Percentiles rank a stretch among this genome's conserved stretches.
phyloP scores from a whole-genome alignment of 495 filamentous ascomycete species.

The Aspergillus leporis region DNA sequence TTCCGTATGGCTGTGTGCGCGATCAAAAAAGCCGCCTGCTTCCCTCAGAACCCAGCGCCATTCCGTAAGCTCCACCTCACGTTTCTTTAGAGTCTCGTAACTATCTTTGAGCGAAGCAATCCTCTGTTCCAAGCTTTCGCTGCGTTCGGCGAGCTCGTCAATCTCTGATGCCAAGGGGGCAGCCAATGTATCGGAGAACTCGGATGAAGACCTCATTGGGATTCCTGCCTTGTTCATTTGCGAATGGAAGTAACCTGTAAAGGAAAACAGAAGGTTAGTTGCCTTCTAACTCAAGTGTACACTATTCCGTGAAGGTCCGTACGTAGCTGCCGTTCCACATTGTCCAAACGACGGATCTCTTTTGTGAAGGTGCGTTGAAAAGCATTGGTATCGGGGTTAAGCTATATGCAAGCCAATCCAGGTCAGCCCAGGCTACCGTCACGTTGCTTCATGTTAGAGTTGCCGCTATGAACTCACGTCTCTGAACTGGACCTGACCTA shows the following conservation, averaged over 20 bases:
- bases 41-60: conserved; percentile 97
- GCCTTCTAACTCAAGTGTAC: background rate
- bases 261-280: conserved; percentile 4
- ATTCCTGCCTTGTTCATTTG: conserved; percentile 95
- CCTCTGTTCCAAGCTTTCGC: conserved; percentile 87
- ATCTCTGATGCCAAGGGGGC: conserved; percentile 91
- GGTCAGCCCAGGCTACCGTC: conserved; percentile 14
- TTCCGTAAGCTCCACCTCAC: conserved; percentile 94
- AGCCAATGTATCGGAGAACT: conserved; percentile 80
- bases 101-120: conserved; percentile 91
- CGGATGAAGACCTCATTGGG: conserved; percentile 76
- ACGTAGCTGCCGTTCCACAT: conserved; percentile 97
- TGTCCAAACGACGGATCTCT: conserved; percentile 94
- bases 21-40: conserved; percentile 94
- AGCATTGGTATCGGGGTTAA: conserved; percentile 87
- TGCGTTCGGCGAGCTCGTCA: conserved; percentile 88
- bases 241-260: conserved; percentile 76
- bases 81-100: conserved; percentile 96
- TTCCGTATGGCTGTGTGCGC: conserved; percentile 92
- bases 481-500: conserved; percentile 93
- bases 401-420: conserved; percentile 47
- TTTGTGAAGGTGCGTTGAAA: conserved; percentile 98
- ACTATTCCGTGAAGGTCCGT: conserved; percentile 36
- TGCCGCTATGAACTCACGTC: conserved; percentile 65
- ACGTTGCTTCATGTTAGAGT: background rate